phyloP scores from a whole-genome alignment of 495 filamentous ascomycete genomes.

The Wilcoxina mikolae region DNA sequence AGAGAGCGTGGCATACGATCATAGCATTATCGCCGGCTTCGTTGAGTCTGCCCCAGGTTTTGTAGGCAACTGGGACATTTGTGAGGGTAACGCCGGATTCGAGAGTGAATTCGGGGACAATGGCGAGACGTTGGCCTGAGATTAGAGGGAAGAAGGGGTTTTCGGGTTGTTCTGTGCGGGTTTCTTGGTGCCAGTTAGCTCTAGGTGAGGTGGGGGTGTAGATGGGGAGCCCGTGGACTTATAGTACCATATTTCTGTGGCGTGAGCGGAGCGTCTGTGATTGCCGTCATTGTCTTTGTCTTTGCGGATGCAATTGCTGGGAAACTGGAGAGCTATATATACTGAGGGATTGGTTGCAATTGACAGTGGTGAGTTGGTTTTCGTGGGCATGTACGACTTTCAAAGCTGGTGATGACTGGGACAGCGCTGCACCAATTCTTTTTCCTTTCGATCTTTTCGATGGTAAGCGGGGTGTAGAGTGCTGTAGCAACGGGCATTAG shows the following conservation, averaged over 20 bases:
- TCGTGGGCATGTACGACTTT: no score
- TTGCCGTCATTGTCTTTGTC: no score
- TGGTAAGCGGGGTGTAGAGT: no score
- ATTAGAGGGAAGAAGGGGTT: slow-evolving; percentile 84
- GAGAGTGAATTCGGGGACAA: slow-evolving; percentile 80
- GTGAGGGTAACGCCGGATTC: slow-evolving; percentile 76
- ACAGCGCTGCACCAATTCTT: no score
- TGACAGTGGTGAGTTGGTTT: no score
- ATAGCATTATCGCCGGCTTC: slow-evolving; percentile 71
- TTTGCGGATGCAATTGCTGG: no score
- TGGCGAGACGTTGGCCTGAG: slow-evolving; percentile 65
- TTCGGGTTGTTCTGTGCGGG: slow-evolving; percentile 49
- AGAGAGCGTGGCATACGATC: slow-evolving; percentile 94
- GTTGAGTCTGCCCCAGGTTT: slow-evolving; percentile 62
- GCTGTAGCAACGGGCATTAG: background rate
- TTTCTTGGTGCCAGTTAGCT: background rate
- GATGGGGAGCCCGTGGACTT: background rate
- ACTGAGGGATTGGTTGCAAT: no score
- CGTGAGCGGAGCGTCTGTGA: no score
- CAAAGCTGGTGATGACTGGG: no score
- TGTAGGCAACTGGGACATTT: slow-evolving; percentile 91
- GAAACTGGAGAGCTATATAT: no score
- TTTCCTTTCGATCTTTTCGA: no score
- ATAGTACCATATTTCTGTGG: background rate
- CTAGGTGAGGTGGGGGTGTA: background rate